Evolutionary conservation across 495 filamentous ascomycete species (phyloP), one percentile per base, ranked within the genome.

Genomic region (Penicillium bovifimosum): DNA sequence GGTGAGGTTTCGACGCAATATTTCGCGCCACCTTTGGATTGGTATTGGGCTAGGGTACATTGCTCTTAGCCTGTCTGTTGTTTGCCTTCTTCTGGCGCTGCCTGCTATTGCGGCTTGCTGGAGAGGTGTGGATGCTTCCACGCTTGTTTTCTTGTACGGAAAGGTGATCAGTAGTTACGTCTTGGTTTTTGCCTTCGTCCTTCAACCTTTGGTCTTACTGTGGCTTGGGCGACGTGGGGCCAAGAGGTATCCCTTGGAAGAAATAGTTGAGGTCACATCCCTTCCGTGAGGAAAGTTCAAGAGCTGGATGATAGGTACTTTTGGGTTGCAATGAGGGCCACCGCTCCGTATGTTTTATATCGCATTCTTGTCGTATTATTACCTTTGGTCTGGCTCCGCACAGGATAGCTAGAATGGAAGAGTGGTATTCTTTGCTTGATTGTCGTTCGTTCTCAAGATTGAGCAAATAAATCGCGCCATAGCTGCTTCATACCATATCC

Each of bases 401-500:
- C 5, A 33, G 9, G 16, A 13, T 32, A 17, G 16, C n/a, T 16
- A 33, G 9, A 28, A 33, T 24, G 16, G 3, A 31, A 9, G 9
- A 1, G 14, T n/a, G 42, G 28, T 33, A 6, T 14, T 14, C 6
- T 13, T n/a, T 45, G 14, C 10, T 16, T 43, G 14, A 9, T 29
- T 14, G 13, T 29, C 27, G 1, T 18, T 20, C n/a, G 6, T 39
- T 16, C 16, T 57, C 44, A 48, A 6, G 31, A 70, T 31, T 68
- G 67, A 41, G 75, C 73, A 62, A 83, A 96, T 26, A 95, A 61
- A 74, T 96, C 92, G 59, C 78, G 78, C 90, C 89, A 96, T 58
- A 96, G 84, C 62, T 97, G 82, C 63, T 78, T 86, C 52, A 95
- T 84, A 31, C 92, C 92, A 74, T 96, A 97, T 2, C 68, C 68